Conservation (phyloP, 441 rosid genomes). For the Euphorbia celastroides region DNA sequence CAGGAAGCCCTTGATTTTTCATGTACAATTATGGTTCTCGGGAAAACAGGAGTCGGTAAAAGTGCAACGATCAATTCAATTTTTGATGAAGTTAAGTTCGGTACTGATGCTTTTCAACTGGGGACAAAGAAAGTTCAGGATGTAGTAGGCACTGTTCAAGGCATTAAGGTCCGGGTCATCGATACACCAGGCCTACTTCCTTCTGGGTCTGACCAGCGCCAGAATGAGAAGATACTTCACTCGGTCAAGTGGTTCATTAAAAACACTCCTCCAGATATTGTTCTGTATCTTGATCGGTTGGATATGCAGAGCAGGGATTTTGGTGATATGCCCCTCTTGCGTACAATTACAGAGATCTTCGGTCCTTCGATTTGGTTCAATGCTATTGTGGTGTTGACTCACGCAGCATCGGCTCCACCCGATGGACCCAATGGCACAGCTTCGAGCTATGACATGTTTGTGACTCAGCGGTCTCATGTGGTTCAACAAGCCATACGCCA, state of each 20-base stretch:
- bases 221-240: slow-evolving; percentile 81
- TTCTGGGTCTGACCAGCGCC: slow-evolving; percentile 86
- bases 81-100: slow-evolving; percentile 78
- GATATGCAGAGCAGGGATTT: slow-evolving; percentile 94
- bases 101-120: slow-evolving; percentile 80
- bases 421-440: slow-evolving; percentile 95
- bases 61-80: slow-evolving; percentile 96
- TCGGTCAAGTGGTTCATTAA: slow-evolving; percentile 78
- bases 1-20: slow-evolving; percentile 95
- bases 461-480: slow-evolving; percentile 92
- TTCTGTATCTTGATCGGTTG: slow-evolving; percentile 90
- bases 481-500: slow-evolving; percentile 94
- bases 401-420: slow-evolving; percentile 98
- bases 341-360: slow-evolving; percentile 81
- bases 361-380: slow-evolving; percentile 97
- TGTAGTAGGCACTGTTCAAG: slow-evolving; percentile 90
- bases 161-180: slow-evolving; percentile 81
- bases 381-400: slow-evolving; percentile 95
- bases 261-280: slow-evolving; percentile 94
- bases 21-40: slow-evolving; percentile 96
- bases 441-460: slow-evolving; percentile 94
- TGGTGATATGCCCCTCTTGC: slow-evolving; percentile 90
- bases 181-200: slow-evolving; percentile 96
- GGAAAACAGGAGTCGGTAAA: slow-evolving; percentile 95
- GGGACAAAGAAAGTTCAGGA: slow-evolving; percentile 91